Evolutionary conservation across 2,329 filamentous ascomycete species (phyloP).

Genomic region (Myriosclerotinia scirpicola): DNA sequence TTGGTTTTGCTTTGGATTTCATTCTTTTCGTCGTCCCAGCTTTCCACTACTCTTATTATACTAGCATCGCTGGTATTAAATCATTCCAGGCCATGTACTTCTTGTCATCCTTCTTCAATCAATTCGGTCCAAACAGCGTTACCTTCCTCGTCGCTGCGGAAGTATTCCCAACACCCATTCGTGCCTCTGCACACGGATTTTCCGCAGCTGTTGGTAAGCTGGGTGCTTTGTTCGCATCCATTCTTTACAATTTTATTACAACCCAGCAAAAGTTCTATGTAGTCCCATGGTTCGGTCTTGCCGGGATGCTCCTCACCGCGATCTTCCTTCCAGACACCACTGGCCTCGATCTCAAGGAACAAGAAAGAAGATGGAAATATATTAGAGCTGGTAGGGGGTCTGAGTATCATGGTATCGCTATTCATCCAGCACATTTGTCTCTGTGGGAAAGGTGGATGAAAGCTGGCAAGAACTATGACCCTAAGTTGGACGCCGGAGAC

Average conservation of each 20-base stretch:
- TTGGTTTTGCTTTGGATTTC: slow-evolving; percentile 92
- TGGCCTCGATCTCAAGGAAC: slow-evolving; percentile 93
- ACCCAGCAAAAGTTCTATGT: slow-evolving; percentile 84
- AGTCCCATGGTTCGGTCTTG: slow-evolving; percentile 92
- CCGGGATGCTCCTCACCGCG: slow-evolving; percentile 77
- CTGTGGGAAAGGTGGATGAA: slow-evolving; percentile 82
- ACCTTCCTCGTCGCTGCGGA: slow-evolving; percentile 96
- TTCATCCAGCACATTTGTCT: slow-evolving; percentile 85
- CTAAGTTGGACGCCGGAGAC: slow-evolving; percentile 76
- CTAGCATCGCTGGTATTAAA: slow-evolving; percentile 66
- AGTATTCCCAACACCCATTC: slow-evolving; percentile 92
- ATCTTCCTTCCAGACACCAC: slow-evolving; percentile 96
- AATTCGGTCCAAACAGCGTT: slow-evolving; percentile 90
- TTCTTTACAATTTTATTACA: slow-evolving; percentile 94
- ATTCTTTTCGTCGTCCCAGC: slow-evolving; percentile 89
- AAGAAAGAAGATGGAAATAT: slow-evolving; percentile 89
- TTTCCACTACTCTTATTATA: slow-evolving; percentile 87
- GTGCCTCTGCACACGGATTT: slow-evolving; percentile 91
- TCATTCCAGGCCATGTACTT: slow-evolving; percentile 99
- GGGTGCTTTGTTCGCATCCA: slow-evolving; percentile 80
- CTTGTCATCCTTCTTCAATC: slow-evolving; percentile 97
- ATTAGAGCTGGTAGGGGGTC: slow-evolving; percentile 73
- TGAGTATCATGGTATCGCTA: slow-evolving; percentile 91
- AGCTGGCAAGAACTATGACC: slow-evolving; percentile 78
- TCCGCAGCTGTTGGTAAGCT: slow-evolving; percentile 89